Base-by-base conservation (phyloP, 2,329 filamentous ascomycete genomes). In the Exophiala bonariae region DNA sequence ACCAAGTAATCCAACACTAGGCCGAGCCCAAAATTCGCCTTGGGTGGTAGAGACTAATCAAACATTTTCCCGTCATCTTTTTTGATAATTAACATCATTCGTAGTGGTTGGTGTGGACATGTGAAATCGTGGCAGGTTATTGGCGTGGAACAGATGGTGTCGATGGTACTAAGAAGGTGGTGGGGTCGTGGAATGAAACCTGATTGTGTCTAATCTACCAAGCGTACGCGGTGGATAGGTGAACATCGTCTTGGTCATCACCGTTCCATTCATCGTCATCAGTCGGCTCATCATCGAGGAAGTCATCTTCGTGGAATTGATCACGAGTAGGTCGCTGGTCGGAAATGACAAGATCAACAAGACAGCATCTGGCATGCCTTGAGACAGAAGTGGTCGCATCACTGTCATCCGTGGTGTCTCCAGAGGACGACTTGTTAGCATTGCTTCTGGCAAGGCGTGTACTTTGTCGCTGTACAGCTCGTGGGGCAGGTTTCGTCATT, bases 311-410 rank as follows among this genome's bases (percentile, higher is more conserved):
- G 19, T 73, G 76, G 57, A 74, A 80, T 35, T 81, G 76, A 34
- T 74, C 72, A 48, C 83, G 80, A 3, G 74, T 72, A 1, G 81
- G 81, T 5, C 81, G 75, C 54, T 79, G 74, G 56, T 84, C 83
- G 59, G 83, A 81, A 43, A 85, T 81, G 19, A 75, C 72, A 41
- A 85, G 73, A 34, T 76, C 72, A 9, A 85, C 80, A 8, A 76
- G 66, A 42, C 80, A 69, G 57, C 81, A 85, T 58, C 80, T 70
- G 2, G 80, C 80, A 57, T 83, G 81, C 9, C 38, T 31, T 19
- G 34, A 16, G 6, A 22, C 41, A 3, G 40, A 18, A 30, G 38
- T 11, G 3, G 28, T 16, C 10, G 39, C 36, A 11, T 49, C 47
- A 19, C 50, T 50, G 23, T 50, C 50, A 18, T 53, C 50, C 14